These are phyloP conservation scores for Penicillium salamii DNA, from an alignment of 495 filamentous ascomycete species.

Conservation along the genomic window DNA sequence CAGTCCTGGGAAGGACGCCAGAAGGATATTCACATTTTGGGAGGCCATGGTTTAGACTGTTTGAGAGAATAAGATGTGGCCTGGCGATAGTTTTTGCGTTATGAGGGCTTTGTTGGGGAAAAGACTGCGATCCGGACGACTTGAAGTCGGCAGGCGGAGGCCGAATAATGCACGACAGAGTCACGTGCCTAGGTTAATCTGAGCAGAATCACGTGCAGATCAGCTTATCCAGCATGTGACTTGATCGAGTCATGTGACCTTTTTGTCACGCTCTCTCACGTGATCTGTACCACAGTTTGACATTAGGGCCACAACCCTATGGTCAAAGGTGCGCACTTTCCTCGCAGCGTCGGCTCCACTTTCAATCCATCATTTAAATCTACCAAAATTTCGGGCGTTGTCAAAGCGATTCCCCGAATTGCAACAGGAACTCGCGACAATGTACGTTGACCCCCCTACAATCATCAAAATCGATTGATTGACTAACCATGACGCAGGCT, in stretches of 20 bases:
- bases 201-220: too few relatives aligned
- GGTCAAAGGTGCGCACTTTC: slow-evolving; percentile 43
- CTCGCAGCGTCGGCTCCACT: slow-evolving; percentile 39
- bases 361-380: slow-evolving; percentile 37
- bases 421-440: slow-evolving; percentile 59
- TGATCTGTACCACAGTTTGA: slow-evolving; percentile 14
- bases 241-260: slow-evolving; percentile 10
- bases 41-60: slow-evolving; percentile 24
- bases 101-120: not conserved
- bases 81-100: not conserved
- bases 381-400: slow-evolving; percentile 40
- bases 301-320: slow-evolving; percentile 42
- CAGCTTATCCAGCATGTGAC: too few relatives aligned
- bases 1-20: slow-evolving; percentile 80
- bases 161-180: too few relatives aligned
- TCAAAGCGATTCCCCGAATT: slow-evolving; percentile 59
- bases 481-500: slow-evolving; percentile 58
- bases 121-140: too few relatives aligned
- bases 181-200: too few relatives aligned
- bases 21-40: slow-evolving; percentile 69
- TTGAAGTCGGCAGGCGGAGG: too few relatives aligned
- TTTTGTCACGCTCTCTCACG: slow-evolving; percentile 6
- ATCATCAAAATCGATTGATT: not conserved
- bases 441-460: slow-evolving; percentile 33
- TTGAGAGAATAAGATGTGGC: not conserved